Base-by-base conservation (phyloP, 371 early-diverging fungal genomes). In the Fennellomyces sp. region DNA sequence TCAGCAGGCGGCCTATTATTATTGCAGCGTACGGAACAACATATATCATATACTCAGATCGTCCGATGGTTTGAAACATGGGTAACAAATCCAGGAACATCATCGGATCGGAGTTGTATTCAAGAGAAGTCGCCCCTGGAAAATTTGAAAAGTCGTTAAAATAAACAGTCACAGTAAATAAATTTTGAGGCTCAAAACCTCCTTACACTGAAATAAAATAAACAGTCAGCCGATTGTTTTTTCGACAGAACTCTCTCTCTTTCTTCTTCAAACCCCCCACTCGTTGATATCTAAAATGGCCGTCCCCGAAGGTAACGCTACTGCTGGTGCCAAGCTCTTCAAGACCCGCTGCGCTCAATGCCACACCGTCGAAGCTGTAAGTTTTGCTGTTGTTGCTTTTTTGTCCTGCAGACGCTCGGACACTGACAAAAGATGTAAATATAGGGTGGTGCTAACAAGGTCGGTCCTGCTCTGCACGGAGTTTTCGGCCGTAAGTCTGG, bases 331-430 rank as follows among this genome's bases (percentile, higher is more conserved):
- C 70, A 95, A 95, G 88, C 95, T 97, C 82, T 98, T 98, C 94
- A 95, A 97, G 89, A 97, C 97, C 68, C 94, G 98, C 64, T 98
- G 98, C 71, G 95, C 96, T 58, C 94, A 94, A 74, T 98, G 99
- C 90, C 97, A 98, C 89, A 96, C 95, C 64, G 89, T 94, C 38
- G 96, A 96, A 68, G 83, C 75, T 69, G 92, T 90, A 78, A 72
- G 75, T 76, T 49, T 47, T 54, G n/a, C 11, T 27, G 2, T 5
- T 38, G 21, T 49, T 39, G 26, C 2, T 26, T 19, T 17, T 2
- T 2, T 29, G 36, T 6, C 0, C 23, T 28, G 27, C 41, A 31
- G 19, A 2, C 13, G 13, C 2, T 4, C 13, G 0, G 5, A 13
- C 2, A 11, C 3, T 42, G 17, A 42, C 25, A 45, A 17, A 45